Evolutionary conservation across 192 early-diverging fungal species (phyloP).

Genomic region (Coemansia sp.): DNA sequence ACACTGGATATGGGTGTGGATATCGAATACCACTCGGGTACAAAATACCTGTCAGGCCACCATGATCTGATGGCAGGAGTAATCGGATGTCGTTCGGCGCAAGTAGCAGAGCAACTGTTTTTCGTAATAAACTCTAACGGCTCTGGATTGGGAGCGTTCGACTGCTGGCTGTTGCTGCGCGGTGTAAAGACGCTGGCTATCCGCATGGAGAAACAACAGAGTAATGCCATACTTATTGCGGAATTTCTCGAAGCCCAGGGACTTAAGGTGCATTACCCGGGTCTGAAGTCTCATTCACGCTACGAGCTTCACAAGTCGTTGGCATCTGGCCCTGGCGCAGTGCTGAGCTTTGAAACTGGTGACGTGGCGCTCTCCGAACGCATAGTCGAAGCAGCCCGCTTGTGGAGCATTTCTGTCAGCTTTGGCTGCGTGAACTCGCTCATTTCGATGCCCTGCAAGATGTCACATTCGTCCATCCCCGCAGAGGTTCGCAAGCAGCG

Average conservation of each 20-base stretch:
- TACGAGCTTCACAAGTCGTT: conserved; percentile 76
- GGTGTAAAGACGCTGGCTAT: conserved; percentile 94
- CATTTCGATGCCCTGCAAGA: conserved; percentile 96
- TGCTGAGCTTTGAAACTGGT: conserved; percentile 93
- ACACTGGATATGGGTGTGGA: conserved; percentile 89
- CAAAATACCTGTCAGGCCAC: conserved; percentile 96
- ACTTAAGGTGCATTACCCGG: conserved; percentile 89
- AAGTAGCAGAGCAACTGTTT: conserved; percentile 81
- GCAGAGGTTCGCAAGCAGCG: conserved; percentile 83
- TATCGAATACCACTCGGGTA: conserved; percentile 94
- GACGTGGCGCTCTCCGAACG: conserved; percentile 72
- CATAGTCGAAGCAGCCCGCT: conserved; percentile 76
- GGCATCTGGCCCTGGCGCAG: conserved; percentile 86
- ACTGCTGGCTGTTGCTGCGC: conserved; percentile 88
- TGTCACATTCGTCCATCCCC: conserved; percentile 97
- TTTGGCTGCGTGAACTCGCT: conserved; percentile 99
- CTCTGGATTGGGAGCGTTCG: conserved; percentile 84
- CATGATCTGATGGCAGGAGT: conserved; percentile 99
- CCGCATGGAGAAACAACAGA: conserved; percentile 95
- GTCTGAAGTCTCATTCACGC: conserved; percentile 77
- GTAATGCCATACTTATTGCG: conserved; percentile 75
- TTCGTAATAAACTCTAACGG: conserved; percentile 96
- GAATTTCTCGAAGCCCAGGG: conserved; percentile 76
- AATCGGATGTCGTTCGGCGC: conserved; percentile 70
- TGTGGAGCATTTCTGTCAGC: conserved; percentile 93